phyloP scores from a whole-genome alignment of 148 eudicot genomes.

The Cornus kousa region DNA sequence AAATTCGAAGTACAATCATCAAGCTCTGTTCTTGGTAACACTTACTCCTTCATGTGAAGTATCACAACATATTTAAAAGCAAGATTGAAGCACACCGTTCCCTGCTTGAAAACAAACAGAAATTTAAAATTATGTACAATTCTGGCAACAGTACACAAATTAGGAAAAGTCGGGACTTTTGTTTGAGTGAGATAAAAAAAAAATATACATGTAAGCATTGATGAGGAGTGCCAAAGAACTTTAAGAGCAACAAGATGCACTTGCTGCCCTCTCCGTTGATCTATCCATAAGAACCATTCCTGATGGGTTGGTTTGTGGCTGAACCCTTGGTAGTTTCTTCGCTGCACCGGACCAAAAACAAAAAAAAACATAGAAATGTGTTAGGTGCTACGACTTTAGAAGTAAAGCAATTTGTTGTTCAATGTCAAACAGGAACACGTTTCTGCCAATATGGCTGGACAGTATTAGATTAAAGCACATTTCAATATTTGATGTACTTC shows the following conservation, averaged over 20 bases:
- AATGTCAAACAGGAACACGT: background rate
- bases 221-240: background rate
- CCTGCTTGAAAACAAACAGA: background rate
- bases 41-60: background rate
- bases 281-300: constrained; percentile 49
- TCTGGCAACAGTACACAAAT: background rate
- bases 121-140: constrained; percentile 16
- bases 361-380: background rate
- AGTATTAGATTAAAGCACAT: background rate
- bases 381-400: background rate
- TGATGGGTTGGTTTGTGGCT: constrained; percentile 35
- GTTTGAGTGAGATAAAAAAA: background rate
- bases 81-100: constrained; percentile 8
- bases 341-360: constrained; percentile 22
- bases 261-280: constrained; percentile 18
- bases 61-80: background rate
- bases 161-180: background rate
- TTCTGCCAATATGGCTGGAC: background rate
- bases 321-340: constrained; percentile 40
- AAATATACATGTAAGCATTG: background rate
- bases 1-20: background rate
- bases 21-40: background rate
- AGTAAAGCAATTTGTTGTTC: background rate
- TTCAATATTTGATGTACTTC: too few species aligned
- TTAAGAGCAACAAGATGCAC: constrained; percentile 31